A percentile compares a stretch with the other conserved stretches of the same genome.
Conservation (phyloP, 768 basidiomycete genomes). For the Gyrodon lividus region DNA sequence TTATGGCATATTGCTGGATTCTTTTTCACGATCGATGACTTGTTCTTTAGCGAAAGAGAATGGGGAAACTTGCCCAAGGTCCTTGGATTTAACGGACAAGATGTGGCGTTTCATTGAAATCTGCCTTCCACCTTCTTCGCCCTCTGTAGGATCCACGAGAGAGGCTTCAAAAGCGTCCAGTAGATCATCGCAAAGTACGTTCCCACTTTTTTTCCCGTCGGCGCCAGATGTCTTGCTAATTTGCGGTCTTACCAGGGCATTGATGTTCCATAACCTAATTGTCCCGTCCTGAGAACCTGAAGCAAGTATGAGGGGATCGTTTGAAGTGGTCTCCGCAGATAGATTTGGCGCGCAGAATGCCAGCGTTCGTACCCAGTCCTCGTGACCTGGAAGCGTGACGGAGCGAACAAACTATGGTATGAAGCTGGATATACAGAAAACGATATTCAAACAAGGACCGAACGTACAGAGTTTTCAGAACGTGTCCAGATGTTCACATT, state of each 20-base stretch:
- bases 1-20: slow-evolving; percentile 64
- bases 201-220: slow-evolving; percentile 18
- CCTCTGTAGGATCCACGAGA: slow-evolving; percentile 65
- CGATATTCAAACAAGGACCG: slow-evolving; percentile 4
- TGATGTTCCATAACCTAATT: slow-evolving; percentile 90
- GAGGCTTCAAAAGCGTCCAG: slow-evolving; percentile 88
- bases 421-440: not conserved
- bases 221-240: slow-evolving; percentile 4
- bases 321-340: slow-evolving; percentile 10
- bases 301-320: slow-evolving; percentile 67
- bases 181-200: slow-evolving; percentile 62
- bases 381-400: slow-evolving; percentile 74
- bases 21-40: slow-evolving; percentile 28
- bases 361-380: slow-evolving; percentile 92
- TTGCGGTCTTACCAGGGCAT: slow-evolving; percentile 39
- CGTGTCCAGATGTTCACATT: slow-evolving; percentile 77
- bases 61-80: slow-evolving; percentile 15
- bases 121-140: slow-evolving; percentile 77
- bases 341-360: slow-evolving; percentile 50
- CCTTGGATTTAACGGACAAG: slow-evolving; percentile 56
- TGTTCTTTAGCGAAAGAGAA: slow-evolving; percentile 24
- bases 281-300: slow-evolving; percentile 96
- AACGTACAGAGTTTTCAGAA: slow-evolving; percentile 53
- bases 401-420: slow-evolving; percentile 54
- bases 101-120: slow-evolving; percentile 89